phyloP scores from a whole-genome alignment of 2,329 filamentous ascomycete species.

The Penicillium sp. region DNA sequence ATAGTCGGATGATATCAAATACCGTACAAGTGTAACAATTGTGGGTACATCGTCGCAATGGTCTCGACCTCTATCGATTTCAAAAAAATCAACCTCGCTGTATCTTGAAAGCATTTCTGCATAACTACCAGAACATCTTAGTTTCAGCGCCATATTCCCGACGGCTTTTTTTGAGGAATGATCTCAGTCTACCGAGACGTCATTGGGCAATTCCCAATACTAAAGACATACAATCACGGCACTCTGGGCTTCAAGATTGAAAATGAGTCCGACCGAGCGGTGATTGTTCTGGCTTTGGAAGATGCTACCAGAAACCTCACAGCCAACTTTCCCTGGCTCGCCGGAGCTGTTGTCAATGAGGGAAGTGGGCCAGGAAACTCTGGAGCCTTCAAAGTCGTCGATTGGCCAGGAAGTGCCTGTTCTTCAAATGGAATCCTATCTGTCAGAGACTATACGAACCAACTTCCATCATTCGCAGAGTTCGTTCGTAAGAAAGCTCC shows the following conservation, averaged over 20 bases:
- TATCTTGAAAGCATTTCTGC: background rate
- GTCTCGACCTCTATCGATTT: background rate
- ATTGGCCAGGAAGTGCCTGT: background rate
- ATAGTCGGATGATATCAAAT: background rate
- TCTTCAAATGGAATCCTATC: background rate
- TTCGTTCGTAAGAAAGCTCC: background rate
- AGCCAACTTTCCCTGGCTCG: background rate
- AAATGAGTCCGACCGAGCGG: background rate
- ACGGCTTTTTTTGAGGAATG: background rate
- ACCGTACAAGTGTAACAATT: background rate
- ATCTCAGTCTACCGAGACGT: background rate
- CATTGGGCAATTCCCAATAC: background rate
- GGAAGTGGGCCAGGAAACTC: background rate
- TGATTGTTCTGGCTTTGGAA: background rate
- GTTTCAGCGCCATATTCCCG: background rate
- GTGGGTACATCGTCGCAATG: background rate
- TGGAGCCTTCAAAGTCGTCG: background rate
- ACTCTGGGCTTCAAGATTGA: background rate
- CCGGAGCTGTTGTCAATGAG: background rate
- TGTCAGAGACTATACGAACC: background rate
- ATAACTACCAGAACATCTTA: background rate
- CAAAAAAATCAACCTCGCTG: background rate
- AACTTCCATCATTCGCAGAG: background rate
- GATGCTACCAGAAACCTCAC: background rate
- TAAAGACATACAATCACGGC: background rate